Percentiles rank a stretch among this genome's conserved stretches.
Conservation (phyloP, 2,329 filamentous ascomycete species). For the Penicillium sp. region DNA sequence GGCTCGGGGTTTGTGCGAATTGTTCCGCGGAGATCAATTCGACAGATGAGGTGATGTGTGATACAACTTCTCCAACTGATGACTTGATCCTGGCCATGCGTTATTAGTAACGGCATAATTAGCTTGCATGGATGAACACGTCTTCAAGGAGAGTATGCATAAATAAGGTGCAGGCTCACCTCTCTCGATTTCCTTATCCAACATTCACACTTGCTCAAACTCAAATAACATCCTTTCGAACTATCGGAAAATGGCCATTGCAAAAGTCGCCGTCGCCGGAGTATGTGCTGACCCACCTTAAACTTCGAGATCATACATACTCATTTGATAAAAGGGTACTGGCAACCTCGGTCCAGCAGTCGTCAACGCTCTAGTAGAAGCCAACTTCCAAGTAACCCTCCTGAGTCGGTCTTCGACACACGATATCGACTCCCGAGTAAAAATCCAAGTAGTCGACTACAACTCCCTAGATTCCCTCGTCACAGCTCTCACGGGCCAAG, state of each 20-base stretch:
- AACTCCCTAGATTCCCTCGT: conserved; percentile 11
- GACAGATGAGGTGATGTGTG: not conserved
- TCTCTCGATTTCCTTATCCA: not conserved
- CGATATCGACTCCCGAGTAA: conserved; percentile 4
- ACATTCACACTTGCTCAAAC: not conserved
- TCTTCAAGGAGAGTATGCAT: not conserved
- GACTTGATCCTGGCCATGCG: not conserved
- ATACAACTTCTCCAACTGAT: not conserved
- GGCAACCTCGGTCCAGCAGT: conserved; percentile 16
- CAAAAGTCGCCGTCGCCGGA: conserved; percentile 12
- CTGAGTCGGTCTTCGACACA: conserved; percentile 10
- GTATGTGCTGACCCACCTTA: not conserved
- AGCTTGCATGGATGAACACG: no score
- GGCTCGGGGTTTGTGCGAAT: not conserved
- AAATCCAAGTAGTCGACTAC: conserved; percentile 11
- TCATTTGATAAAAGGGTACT: conserved; percentile 4
- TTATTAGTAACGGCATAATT: not conserved
- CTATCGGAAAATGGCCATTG: conserved; percentile 7
- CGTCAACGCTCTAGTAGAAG: conserved; percentile 9
- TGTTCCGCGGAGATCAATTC: not conserved
- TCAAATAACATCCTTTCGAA: not conserved
- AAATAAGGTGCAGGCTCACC: not conserved
- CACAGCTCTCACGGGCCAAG: conserved; percentile 26
- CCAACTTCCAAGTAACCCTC: conserved; percentile 9
- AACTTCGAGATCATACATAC: no score